Evolutionary conservation across 148 eudicot genomes (phyloP), one percentile per base, ranked within the genome.

Genomic region (Pharnaceum exiguum): DNA sequence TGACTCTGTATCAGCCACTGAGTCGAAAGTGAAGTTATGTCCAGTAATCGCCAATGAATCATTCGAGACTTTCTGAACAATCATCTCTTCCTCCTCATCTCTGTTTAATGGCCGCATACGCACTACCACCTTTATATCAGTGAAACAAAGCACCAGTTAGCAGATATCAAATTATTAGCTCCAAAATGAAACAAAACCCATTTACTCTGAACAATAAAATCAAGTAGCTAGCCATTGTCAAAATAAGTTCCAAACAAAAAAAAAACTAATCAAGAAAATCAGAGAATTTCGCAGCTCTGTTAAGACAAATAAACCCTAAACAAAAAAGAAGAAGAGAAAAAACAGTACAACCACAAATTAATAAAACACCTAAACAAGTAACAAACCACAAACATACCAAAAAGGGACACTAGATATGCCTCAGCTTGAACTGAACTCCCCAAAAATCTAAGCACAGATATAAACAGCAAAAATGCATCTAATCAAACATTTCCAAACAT

Each of bases 1-100:
- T 59, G 96, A 77, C n/a, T 68, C 61, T 7, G 76, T 46, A 48
- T 89, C 91, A 56, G 95, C 96, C 37, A 94, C 83, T 51, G 88
- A 89, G 64, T 94, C 99, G 63, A 81, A 94, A 29, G 95, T 83
- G 72, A 86, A 94, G 31, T 72, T 80, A 27, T 94, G 89, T 35
- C 81, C 95, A 62, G 62, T 70, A 40, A 82, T 77, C 9, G 95
- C 56, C 77, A 89, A 79, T 51, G 95, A 77, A 80, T 86, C 91
- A 62, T 67, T 68, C 8, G 96, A 74, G 11, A 63, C 29, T 72
- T 94, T 94, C 74, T 89, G 83, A 54, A 77, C 89, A 46, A 86
- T 74, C 73, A 71, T 27, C 30, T 81, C 96, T 28, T 75, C 87
- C 68, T 83, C 87, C 59, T 91, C 99, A 24, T 85, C 86, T 46